Base-by-base conservation (phyloP, 2,329 filamentous ascomycete genomes). In the Sporothrix pallida region DNA sequence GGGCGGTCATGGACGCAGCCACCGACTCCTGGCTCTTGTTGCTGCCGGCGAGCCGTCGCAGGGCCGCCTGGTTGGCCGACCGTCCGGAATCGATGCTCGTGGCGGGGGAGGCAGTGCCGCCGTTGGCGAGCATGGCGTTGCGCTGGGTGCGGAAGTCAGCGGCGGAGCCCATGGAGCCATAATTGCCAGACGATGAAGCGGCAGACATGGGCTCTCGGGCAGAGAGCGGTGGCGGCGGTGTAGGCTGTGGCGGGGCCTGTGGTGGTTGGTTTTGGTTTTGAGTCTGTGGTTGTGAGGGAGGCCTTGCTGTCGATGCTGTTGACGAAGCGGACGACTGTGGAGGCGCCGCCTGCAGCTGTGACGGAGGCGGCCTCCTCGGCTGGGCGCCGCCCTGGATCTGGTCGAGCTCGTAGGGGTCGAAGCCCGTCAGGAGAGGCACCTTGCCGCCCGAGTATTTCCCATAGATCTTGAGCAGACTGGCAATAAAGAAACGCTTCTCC, bases 401-500 rank as follows among this genome's bases (percentile, higher is more conserved):
- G 70, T 95, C 93, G 75, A 92, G 85, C 83, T 98, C 94, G 75
- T 87, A 89, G 70, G 89, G 87, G 78, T 95, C 93, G 80, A 99
- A 98, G 8, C 95, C 95, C 72, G 89, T 85, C 70, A 99, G 86
- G 74, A 92, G 88, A 1, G 96, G 96, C 46, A 90, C 83, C 79
- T 91, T 92, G 13, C 95, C 95, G 42, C 93, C 93, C 0, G 96
- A 98, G 80, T 98, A 99, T 83, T 98, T 99, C 78, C 91, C 91
- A 81, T 93, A 99, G 77, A 99, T 98, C 83, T 98, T 99, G 80
- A 98, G 90, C 78, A 98, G 84, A 82, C 95, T 98, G 48, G 93
- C 94, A 79, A 99, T 96, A 82, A 99, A 99, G 83, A 98, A 98
- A 80, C 97, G 95, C 86, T 98, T 98, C 83, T 99, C 96, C 84